phyloP scores from a whole-genome alignment of 129 eudicot species.

The Arctium lappa region DNA sequence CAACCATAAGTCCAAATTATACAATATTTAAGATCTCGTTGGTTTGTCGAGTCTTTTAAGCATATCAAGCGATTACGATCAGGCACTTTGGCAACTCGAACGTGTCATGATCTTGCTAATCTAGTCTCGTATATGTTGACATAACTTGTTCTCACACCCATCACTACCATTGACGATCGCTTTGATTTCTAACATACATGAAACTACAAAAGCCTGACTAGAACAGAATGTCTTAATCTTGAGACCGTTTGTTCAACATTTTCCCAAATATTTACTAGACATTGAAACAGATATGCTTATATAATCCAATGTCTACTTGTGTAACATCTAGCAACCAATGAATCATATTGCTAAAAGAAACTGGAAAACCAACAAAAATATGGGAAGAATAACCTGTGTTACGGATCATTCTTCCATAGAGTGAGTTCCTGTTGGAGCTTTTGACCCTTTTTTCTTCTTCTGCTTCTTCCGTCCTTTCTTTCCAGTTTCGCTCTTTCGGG shows the following conservation, averaged over 20 bases:
- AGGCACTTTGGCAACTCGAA: too few species aligned
- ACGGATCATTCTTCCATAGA: conserved; percentile 57
- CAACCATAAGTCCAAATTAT: too few species aligned
- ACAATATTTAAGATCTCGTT: too few species aligned
- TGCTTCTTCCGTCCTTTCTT: conserved; percentile 40
- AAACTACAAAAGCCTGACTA: not conserved
- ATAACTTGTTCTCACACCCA: too few species aligned
- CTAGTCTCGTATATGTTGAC: too few species aligned
- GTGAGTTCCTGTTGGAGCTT: conserved; percentile 37
- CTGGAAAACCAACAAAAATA: conserved; percentile 1
- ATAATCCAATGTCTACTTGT: conserved; percentile 3
- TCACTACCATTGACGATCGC: not conserved
- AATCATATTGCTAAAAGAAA: conserved; percentile 8
- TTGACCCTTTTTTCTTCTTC: conserved; percentile 55
- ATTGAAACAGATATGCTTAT: not conserved
- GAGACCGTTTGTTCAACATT: not conserved
- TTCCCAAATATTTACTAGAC: conserved; percentile 21
- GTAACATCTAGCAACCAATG: conserved; percentile 9
- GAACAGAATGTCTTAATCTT: not conserved
- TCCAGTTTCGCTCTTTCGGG: conserved; percentile 36
- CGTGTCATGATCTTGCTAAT: too few species aligned
- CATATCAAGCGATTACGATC: too few species aligned
- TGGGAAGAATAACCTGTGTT: not conserved
- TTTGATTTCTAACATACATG: not conserved
- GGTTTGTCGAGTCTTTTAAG: too few species aligned